Conservation (phyloP, 1,284 basidiomycete species). For the Pseudozyma tsukubaensis region DNA sequence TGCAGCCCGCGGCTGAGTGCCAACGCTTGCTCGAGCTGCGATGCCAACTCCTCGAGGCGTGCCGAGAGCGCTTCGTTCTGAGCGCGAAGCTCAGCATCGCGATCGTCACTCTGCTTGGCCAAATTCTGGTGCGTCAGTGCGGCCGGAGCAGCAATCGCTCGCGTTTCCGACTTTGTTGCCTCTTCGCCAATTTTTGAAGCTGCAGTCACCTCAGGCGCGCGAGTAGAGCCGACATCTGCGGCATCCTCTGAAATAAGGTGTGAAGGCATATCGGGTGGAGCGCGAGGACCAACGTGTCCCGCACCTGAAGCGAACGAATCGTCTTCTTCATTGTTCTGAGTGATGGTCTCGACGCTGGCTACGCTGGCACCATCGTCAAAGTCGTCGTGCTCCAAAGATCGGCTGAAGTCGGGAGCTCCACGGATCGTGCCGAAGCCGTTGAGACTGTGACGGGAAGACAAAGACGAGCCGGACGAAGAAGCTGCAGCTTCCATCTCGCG, state of each 20-base stretch:
- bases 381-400: constrained; percentile 34
- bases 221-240: constrained; percentile 16
- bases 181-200: not conserved
- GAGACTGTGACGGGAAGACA: constrained; percentile 17
- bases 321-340: constrained; percentile 30
- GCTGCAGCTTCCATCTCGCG: constrained; percentile 54
- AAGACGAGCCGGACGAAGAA: constrained; percentile 18
- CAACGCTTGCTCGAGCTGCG: constrained; percentile 82
- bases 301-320: constrained; percentile 5
- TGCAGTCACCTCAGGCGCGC: constrained; percentile 17
- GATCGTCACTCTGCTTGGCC: constrained; percentile 22
- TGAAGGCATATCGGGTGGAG: constrained; percentile 55
- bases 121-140: constrained; percentile 16
- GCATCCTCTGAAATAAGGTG: constrained; percentile 31
- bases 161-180: not conserved
- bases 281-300: constrained; percentile 51
- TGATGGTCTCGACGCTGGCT: constrained; percentile 62
- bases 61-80: constrained; percentile 77
- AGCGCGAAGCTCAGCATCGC: constrained; percentile 69
- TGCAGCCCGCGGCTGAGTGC: constrained; percentile 80
- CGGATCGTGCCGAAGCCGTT: constrained; percentile 36
- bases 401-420: constrained; percentile 5
- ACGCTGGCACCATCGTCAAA: constrained; percentile 64
- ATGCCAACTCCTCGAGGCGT: constrained; percentile 79
- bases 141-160: not conserved